Evolutionary conservation across 2,329 filamentous ascomycete genomes (phyloP), one percentile per base, ranked within the genome.

Genomic region (Colletotrichum caudatum): DNA sequence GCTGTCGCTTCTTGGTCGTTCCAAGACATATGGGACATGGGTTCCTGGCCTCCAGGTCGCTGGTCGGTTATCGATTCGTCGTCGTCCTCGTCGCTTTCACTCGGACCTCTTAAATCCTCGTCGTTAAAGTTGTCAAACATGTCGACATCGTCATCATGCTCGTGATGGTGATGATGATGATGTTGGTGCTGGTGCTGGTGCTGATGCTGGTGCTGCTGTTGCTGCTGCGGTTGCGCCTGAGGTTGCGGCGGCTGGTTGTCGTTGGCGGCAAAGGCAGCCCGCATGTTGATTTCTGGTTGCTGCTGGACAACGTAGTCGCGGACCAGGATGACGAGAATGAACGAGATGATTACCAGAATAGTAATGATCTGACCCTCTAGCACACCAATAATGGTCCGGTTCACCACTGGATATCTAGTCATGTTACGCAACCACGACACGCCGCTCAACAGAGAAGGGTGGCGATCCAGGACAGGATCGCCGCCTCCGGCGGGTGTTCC

Each of bases 271-370:
- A 91, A 88, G 4, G 88, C 89, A 11, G 88, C 91, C 0, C 90
- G 92, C 84, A 96, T 91, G 77, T 97, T 97, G 75, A 96, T 92
- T 74, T 95, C 92, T 6, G 95, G 96, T 78, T 99, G 96, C 80
- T 99, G 96, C 80, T 99, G 96, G 12, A 99, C 94, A 62, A 99
- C 96, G 88, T 97, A 99, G 82, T 99, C 96, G 58, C 97, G 87
- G 58, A 99, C 98, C 5, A 99, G 83, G 76, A 99, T 99, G 53
- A 99, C 91, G n/a, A 99, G 84, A 71, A 99, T 98, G 81, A 98
- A 99, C 69, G 92, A 94, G 56, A 97, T 88, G 9, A 99, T 95
- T 62, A 98, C 94, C 14, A 97, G 84, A 7, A 98, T 84, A 0
- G 95, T 99, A 75, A 99, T 97, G 59, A 98, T 89, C 78, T 97